phyloP scores from a whole-genome alignment of 2,329 filamentous ascomycete species.

The Aureobasidium namibiae region DNA sequence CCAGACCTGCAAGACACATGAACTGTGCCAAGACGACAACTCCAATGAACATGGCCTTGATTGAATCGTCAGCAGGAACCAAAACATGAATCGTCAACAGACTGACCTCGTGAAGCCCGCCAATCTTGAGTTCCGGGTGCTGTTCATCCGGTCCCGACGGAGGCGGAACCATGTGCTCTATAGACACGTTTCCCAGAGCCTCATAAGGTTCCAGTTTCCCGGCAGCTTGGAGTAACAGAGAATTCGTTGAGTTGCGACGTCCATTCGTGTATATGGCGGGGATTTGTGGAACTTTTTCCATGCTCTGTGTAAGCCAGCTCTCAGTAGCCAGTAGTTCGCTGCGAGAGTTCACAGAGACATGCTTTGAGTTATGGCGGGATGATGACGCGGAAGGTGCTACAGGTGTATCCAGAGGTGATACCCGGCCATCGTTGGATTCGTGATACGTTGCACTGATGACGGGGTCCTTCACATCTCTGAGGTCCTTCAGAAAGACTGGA shows the following conservation, averaged over 20 bases:
- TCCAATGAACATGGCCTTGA: constrained; percentile 18
- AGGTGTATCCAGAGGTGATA: constrained; percentile 11
- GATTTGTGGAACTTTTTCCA: constrained; percentile 18
- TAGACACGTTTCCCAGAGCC: constrained; percentile 16
- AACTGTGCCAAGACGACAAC: constrained; percentile 23
- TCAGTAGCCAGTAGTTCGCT: constrained; percentile 21
- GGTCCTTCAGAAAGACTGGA: background rate
- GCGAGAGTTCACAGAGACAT: constrained; percentile 25
- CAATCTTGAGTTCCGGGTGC: constrained; percentile 15
- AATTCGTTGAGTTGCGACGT: constrained; percentile 19
- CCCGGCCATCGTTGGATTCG: background rate
- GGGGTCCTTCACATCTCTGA: constrained; percentile 11
- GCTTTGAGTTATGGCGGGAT: constrained; percentile 25
- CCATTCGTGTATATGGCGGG: constrained; percentile 20
- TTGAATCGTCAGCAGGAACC: background rate
- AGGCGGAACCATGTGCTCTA: constrained; percentile 4
- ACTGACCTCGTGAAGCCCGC: constrained; percentile 18
- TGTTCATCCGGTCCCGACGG: background rate
- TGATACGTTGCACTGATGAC: constrained; percentile 5
- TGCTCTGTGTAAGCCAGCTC: constrained; percentile 16
- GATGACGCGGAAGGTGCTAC: constrained; percentile 11
- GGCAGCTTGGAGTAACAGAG: constrained; percentile 17
- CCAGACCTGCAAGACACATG: constrained; percentile 22
- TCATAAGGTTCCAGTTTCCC: constrained; percentile 13
- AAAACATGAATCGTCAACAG: background rate